Evolutionary conservation across 768 basidiomycete genomes (phyloP).

Genomic region (Tubosaeta sp.): DNA sequence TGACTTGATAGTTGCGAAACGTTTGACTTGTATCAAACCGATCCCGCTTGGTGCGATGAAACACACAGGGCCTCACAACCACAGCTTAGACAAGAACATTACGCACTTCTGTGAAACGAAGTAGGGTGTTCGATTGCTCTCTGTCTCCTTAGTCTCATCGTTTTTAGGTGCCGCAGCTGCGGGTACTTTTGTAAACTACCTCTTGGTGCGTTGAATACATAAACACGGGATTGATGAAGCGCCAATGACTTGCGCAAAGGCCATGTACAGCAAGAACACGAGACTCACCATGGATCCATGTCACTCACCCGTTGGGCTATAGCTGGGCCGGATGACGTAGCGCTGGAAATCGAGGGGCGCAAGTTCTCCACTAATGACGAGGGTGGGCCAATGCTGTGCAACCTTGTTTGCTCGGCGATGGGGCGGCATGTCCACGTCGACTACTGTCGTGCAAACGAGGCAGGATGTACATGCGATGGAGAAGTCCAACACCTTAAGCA

Average conservation of each 20-base stretch:
- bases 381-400: too few species aligned
- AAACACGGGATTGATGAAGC: neutral
- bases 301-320: conserved; percentile 50
- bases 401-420: too few species aligned
- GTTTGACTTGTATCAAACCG: conserved; percentile 43
- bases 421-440: too few species aligned
- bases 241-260: conserved; percentile 30
- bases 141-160: conserved; percentile 15
- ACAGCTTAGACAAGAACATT: conserved; percentile 14
- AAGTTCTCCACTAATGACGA: too few species aligned
- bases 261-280: conserved; percentile 57
- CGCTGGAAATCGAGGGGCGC: conserved; percentile 51
- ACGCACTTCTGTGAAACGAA: conserved; percentile 54
- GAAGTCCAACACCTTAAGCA: conserved; percentile 45
- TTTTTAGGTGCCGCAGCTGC: conserved; percentile 25
- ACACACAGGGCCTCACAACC: conserved; percentile 45
- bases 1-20: conserved; percentile 39
- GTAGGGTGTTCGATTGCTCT: conserved; percentile 22
- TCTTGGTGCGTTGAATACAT: conserved; percentile 34
- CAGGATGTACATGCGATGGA: conserved; percentile 35
- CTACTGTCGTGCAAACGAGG: conserved; percentile 34
- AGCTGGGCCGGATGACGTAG: conserved; percentile 41
- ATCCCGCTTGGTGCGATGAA: conserved; percentile 39
- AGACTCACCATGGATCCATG: conserved; percentile 64
- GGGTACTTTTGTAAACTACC: conserved; percentile 58